Evolutionary conservation across 495 filamentous ascomycete genomes (phyloP).

Genomic region (Pyrenula aspistea): DNA sequence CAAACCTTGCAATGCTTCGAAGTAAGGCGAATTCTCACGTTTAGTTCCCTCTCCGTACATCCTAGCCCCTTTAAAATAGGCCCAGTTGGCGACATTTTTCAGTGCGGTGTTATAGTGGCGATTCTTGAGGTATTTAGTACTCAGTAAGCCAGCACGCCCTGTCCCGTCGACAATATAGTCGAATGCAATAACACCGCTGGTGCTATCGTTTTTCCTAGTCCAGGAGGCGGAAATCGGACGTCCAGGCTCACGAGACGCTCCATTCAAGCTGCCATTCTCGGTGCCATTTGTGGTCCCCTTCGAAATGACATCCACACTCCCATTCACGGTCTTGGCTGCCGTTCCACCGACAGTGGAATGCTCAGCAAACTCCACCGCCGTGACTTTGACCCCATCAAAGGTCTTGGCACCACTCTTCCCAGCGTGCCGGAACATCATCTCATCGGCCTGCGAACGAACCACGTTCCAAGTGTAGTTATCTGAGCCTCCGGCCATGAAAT

Average conservation of each 20-base stretch:
- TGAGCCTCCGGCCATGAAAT: conserved; percentile 32
- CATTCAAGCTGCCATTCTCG: neutral
- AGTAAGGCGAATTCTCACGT: conserved; percentile 16
- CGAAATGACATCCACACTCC: neutral
- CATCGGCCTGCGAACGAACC: conserved; percentile 37
- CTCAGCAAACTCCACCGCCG: conserved; percentile 17
- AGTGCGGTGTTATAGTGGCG: conserved; percentile 20
- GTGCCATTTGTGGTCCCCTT: neutral
- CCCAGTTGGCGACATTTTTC: conserved; percentile 27
- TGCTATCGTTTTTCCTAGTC: conserved; percentile 24
- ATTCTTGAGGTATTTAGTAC: conserved; percentile 27
- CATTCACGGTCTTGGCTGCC: neutral
- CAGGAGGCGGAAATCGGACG: conserved; percentile 34
- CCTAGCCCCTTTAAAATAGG: conserved; percentile 18
- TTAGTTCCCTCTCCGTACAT: conserved; percentile 12
- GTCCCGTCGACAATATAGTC: conserved; percentile 26
- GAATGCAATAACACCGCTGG: conserved; percentile 20
- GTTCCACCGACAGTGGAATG: neutral
- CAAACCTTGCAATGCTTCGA: conserved; percentile 21
- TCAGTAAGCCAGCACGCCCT: conserved; percentile 21
- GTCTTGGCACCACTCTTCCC: conserved; percentile 27
- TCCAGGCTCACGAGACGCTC: neutral
- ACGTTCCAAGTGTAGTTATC: conserved; percentile 38
- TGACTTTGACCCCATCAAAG: conserved; percentile 34
- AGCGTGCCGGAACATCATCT: conserved; percentile 39